These are phyloP conservation scores for Candida sp. DNA, from an alignment of 1,139 yeast species.

Conservation along the genomic window DNA sequence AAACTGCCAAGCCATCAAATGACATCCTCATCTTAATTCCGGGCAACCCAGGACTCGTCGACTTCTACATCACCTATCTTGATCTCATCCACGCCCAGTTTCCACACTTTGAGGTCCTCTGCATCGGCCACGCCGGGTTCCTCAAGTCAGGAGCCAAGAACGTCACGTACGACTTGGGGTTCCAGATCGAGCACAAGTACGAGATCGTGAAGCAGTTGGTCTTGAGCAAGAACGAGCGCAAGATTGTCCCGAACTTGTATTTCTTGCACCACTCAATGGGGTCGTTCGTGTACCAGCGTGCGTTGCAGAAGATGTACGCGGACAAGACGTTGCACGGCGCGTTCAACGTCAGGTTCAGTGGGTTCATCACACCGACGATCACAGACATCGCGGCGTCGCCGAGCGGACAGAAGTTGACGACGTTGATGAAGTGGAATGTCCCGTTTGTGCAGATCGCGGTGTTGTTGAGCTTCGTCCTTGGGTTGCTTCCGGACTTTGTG, in stretches of 20 bases:
- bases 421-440: slow-evolving; percentile 26
- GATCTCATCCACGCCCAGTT: slow-evolving; percentile 41
- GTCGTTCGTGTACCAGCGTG: slow-evolving; percentile 57
- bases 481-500: slow-evolving; percentile 21
- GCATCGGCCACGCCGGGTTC: slow-evolving; percentile 62
- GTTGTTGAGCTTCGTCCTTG: slow-evolving; percentile 19
- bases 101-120: slow-evolving; percentile 53
- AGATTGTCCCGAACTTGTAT: slow-evolving; percentile 35
- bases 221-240: slow-evolving; percentile 13
- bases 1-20: slow-evolving; percentile 1
- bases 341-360: slow-evolving; percentile 44
- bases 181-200: slow-evolving; percentile 56
- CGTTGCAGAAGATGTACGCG: slow-evolving; percentile 29
- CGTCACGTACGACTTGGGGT: slow-evolving; percentile 41
- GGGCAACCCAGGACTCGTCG: slow-evolving; percentile 71
- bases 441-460: slow-evolving; percentile 37
- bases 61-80: slow-evolving; percentile 57
- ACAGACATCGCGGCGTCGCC: slow-evolving; percentile 55
- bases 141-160: slow-evolving; percentile 24
- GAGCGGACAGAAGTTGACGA: slow-evolving; percentile 48
- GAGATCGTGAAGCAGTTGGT: slow-evolving; percentile 38
- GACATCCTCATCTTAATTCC: slow-evolving; percentile 58
- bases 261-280: slow-evolving; percentile 70
- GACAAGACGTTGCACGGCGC: slow-evolving; percentile 22
- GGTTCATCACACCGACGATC: slow-evolving; percentile 68